A percentile compares a stretch with the other conserved stretches of the same genome.
phyloP scores from a whole-genome alignment of 1,284 basidiomycete species.

The Amylostereum areolatum region DNA sequence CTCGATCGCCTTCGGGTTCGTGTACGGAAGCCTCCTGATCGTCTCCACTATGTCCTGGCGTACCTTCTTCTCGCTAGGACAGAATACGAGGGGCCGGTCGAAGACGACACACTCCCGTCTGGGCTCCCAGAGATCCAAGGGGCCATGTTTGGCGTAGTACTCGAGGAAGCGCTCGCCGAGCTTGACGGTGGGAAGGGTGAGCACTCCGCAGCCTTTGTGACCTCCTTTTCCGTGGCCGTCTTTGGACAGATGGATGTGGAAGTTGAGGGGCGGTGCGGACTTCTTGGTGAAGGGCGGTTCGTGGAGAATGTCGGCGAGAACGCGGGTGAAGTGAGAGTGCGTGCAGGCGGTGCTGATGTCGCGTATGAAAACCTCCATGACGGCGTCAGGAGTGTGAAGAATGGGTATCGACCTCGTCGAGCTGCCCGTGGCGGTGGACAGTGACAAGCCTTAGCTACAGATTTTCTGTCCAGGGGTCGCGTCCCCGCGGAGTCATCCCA shows the following conservation, averaged over 20 bases:
- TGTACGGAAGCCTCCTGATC: constrained; percentile 36
- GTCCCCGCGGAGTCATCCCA: too few relatives aligned
- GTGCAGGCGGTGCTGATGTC: background rate
- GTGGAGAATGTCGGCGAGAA: background rate
- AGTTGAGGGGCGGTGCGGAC: background rate
- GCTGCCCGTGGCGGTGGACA: background rate
- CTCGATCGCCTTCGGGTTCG: constrained; percentile 33
- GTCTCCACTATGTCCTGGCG: constrained; percentile 32
- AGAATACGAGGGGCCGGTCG: too few relatives aligned
- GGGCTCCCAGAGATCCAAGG: too few relatives aligned
- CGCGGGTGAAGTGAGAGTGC: background rate
- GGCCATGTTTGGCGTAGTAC: background rate
- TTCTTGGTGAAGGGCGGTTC: background rate
- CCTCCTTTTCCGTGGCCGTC: background rate
- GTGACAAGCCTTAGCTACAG: too few relatives aligned
- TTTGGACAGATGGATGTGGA: background rate
- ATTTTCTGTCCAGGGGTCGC: too few relatives aligned
- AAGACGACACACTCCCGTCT: too few relatives aligned
- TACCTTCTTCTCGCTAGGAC: constrained; percentile 24
- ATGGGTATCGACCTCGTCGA: too few relatives aligned
- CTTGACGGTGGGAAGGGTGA: background rate
- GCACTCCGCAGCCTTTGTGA: background rate
- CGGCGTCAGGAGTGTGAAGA: background rate
- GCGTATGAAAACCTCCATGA: background rate
- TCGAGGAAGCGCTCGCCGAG: background rate